Percentiles rank a stretch among this genome's conserved stretches.
Conservation (phyloP, 2,329 filamentous ascomycete genomes). For the Colletotrichum melonis region DNA sequence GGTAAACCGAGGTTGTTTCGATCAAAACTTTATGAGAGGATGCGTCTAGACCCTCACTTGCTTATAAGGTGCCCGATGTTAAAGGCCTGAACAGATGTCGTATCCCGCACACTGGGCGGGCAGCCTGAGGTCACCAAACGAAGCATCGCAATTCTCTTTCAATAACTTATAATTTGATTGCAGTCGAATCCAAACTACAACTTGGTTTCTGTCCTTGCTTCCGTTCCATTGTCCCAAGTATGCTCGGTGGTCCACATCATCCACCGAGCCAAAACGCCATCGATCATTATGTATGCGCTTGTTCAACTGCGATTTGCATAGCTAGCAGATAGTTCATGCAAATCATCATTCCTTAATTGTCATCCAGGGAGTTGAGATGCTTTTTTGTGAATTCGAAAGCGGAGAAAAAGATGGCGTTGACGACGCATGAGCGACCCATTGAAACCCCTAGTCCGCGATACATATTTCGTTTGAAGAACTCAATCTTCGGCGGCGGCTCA, state of each 20-base stretch:
- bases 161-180: neutral
- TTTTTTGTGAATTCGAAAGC: conserved; percentile 88
- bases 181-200: conserved; percentile 14
- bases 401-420: conserved; percentile 92
- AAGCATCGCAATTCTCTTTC: neutral
- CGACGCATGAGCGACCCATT: conserved; percentile 83
- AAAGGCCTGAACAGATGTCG: neutral
- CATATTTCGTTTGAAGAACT: conserved; percentile 82
- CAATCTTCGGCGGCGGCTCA: conserved; percentile 76
- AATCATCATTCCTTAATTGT: conserved; percentile 43
- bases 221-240: conserved; percentile 1
- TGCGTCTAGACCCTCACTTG: neutral
- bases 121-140: neutral
- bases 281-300: conserved; percentile 7
- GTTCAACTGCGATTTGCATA: neutral
- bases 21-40: conserved; percentile 10
- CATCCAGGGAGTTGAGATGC: conserved; percentile 66
- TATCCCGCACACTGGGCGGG: neutral
- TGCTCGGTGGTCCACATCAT: neutral
- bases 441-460: conserved; percentile 87
- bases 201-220: conserved; percentile 3
- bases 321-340: conserved; percentile 4
- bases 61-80: neutral
- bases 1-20: conserved; percentile 18
- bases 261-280: conserved; percentile 20